phyloP scores from a whole-genome alignment of 2,329 filamentous ascomycete genomes.

The Harringtonia lauricola region DNA sequence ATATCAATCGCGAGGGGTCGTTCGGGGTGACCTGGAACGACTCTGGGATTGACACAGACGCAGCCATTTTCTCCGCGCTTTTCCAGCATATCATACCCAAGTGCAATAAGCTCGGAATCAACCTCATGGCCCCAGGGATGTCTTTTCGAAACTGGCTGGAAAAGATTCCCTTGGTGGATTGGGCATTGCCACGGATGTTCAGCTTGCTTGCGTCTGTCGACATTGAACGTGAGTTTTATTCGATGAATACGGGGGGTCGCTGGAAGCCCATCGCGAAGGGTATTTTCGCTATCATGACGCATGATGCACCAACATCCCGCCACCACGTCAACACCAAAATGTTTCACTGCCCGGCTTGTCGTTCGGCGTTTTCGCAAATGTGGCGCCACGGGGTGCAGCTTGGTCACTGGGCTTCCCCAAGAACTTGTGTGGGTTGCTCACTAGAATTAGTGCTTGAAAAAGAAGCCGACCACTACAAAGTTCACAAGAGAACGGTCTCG shows the following conservation, averaged over 20 bases:
- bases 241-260: too few relatives aligned
- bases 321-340: too few relatives aligned
- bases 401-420: too few relatives aligned
- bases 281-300: too few relatives aligned
- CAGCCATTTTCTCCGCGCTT: conserved; percentile 1
- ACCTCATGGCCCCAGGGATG: not conserved
- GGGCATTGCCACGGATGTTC: conserved; percentile 1
- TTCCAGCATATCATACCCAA: not conserved
- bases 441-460: not conserved
- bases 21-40: conserved; percentile 9
- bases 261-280: too few relatives aligned
- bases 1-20: conserved; percentile 2
- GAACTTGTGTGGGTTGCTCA: not conserved
- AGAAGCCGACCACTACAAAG: conserved; percentile 4
- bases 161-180: conserved; percentile 6
- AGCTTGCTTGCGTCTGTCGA: not conserved
- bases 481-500: not conserved
- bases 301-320: too few relatives aligned
- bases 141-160: conserved; percentile 7
- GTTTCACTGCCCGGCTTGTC: too few relatives aligned
- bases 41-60: conserved; percentile 1
- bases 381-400: too few relatives aligned
- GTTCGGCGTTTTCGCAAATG: too few relatives aligned
- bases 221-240: not conserved
- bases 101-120: not conserved